Conservation (phyloP, 495 filamentous ascomycete genomes). For the Clohesyomyces aquaticus region DNA sequence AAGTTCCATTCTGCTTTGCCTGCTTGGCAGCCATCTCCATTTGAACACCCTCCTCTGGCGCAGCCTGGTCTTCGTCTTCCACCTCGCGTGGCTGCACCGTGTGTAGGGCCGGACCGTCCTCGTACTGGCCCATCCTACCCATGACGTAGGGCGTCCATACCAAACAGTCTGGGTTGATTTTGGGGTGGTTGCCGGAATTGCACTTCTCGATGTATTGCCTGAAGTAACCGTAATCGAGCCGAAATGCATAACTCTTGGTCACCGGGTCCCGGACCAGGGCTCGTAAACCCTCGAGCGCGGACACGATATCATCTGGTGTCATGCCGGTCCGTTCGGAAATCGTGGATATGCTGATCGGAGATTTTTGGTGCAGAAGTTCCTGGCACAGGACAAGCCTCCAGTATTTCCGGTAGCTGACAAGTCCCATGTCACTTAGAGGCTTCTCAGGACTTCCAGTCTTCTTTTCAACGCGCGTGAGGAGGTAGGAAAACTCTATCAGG, state of each 20-base stretch:
- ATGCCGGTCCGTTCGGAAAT: constrained; percentile 92
- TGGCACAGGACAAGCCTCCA: constrained; percentile 90
- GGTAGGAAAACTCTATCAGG: constrained; percentile 96
- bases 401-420: constrained; percentile 96
- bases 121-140: constrained; percentile 83
- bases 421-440: constrained; percentile 94
- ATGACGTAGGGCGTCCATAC: constrained; percentile 99
- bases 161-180: constrained; percentile 76
- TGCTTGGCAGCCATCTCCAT: constrained; percentile 33
- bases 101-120: constrained; percentile 78
- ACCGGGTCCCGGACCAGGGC: constrained; percentile 87
- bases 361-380: constrained; percentile 66
- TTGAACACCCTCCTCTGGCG: constrained; percentile 49
- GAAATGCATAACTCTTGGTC: constrained; percentile 84
- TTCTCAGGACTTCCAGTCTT: constrained; percentile 98
- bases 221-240: constrained; percentile 81
- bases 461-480: constrained; percentile 87
- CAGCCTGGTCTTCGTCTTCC: constrained; percentile 60
- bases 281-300: constrained; percentile 84
- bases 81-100: constrained; percentile 82
- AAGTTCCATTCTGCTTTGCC: constrained; percentile 28
- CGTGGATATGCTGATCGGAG: constrained; percentile 67
- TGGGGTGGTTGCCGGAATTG: constrained; percentile 84
- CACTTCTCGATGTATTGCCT: constrained; percentile 81
- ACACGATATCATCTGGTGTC: constrained; percentile 94